These are phyloP conservation scores for Linnemannia schmuckeri DNA, from an alignment of 192 early-diverging fungal genomes.

Conservation along the genomic window DNA sequence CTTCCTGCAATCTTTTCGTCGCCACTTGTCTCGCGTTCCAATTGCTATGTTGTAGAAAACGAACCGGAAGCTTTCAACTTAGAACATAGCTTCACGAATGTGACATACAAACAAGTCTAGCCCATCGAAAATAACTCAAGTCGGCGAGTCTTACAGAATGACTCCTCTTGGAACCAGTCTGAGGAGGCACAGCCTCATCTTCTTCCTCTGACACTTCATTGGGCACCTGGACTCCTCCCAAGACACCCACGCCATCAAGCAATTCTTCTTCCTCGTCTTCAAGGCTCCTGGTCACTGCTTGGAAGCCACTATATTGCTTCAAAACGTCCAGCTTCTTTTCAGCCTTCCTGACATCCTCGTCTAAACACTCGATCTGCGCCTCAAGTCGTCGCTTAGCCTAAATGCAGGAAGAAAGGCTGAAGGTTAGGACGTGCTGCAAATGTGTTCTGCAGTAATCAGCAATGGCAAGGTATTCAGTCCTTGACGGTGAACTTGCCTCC, in stretches of 20 bases:
- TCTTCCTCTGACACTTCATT: conserved; percentile 56
- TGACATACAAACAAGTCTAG: neutral
- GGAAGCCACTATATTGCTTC: conserved; percentile 30
- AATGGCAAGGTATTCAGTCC: neutral
- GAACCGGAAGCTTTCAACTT: neutral
- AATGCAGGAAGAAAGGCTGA: neutral
- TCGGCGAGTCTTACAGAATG: conserved; percentile 37
- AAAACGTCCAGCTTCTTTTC: conserved; percentile 55
- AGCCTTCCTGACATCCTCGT: conserved; percentile 58
- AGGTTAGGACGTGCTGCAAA: neutral
- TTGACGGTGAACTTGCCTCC: conserved; percentile 33
- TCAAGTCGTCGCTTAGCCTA: conserved; percentile 59
- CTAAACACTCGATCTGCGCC: conserved; percentile 59
- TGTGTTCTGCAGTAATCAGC: neutral
- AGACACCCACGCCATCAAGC: conserved; percentile 17
- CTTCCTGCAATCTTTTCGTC: conserved; percentile 10
- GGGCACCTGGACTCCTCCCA: conserved; percentile 38
- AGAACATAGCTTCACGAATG: neutral
- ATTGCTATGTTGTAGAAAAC: conserved; percentile 21
- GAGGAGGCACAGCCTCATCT: conserved; percentile 52
- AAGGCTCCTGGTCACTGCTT: conserved; percentile 18
- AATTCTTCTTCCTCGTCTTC: conserved; percentile 52
- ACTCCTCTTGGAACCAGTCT: conserved; percentile 41
- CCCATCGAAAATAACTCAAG: neutral
- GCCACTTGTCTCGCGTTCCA: conserved; percentile 38